These are phyloP conservation scores for Aspergillus baeticus DNA, from an alignment of 495 filamentous ascomycete species.

Conservation along the genomic window DNA sequence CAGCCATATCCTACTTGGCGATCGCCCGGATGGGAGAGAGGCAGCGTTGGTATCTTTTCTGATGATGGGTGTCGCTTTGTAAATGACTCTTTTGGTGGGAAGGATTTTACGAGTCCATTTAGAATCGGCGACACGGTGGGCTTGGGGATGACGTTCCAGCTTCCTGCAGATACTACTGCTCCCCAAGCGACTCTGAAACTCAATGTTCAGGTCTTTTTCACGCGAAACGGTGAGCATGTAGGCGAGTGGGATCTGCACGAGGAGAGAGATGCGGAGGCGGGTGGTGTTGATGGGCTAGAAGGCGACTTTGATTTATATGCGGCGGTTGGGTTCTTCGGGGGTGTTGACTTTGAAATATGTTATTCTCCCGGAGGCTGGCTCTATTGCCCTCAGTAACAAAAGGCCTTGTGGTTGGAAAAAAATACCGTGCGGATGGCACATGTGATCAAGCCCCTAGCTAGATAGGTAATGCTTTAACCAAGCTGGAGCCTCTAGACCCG, in stretches of 20 bases:
- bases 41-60: conserved; percentile 79
- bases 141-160: conserved; percentile 67
- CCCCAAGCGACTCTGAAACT: conserved; percentile 18
- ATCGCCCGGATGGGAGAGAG: conserved; percentile 89
- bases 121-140: conserved; percentile 55
- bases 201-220: conserved; percentile 72
- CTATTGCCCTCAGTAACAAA: no score
- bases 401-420: no score
- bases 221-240: conserved; percentile 60
- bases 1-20: conserved; percentile 85
- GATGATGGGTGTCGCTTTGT: conserved; percentile 88
- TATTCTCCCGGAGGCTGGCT: conserved; percentile 55
- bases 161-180: conserved; percentile 21
- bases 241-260: conserved; percentile 85
- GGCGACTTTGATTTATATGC: conserved; percentile 79
- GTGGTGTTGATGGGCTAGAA: conserved; percentile 70
- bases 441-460: no score
- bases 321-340: conserved; percentile 74
- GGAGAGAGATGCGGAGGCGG: conserved; percentile 68
- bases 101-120: conserved; percentile 63
- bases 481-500: no score
- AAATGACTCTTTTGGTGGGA: conserved; percentile 83
- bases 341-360: conserved; percentile 67
- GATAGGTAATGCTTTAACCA: no score
- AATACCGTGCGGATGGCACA: no score